Percentiles rank a stretch among this genome's conserved stretches.
These are phyloP conservation scores for Epichloe glyceriae DNA, from an alignment of 2,329 filamentous ascomycete species.

Conservation along the genomic window DNA sequence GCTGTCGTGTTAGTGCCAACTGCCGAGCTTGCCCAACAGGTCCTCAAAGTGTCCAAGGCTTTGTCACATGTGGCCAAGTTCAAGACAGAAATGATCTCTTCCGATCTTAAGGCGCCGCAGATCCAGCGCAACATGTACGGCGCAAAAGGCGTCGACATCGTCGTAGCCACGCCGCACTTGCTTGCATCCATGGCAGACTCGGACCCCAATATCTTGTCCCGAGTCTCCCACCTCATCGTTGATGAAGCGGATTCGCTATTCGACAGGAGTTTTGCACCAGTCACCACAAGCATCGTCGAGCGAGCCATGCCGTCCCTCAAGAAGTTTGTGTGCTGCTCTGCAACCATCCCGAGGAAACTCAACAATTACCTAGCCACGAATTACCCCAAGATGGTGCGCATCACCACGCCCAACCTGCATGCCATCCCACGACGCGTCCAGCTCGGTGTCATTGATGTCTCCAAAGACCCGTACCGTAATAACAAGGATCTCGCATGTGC, in stretches of 20 bases:
- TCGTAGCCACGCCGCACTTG: constrained; percentile 81
- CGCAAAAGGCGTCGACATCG: constrained; percentile 66
- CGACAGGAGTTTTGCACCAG: constrained; percentile 80
- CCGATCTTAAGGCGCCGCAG: constrained; percentile 59
- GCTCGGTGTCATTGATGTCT: constrained; percentile 81
- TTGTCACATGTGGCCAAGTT: constrained; percentile 81
- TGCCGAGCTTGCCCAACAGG: constrained; percentile 80
- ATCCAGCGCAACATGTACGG: constrained; percentile 80
- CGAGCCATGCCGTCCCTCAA: constrained; percentile 67
- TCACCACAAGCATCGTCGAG: constrained; percentile 73
- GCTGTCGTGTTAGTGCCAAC: constrained; percentile 84
- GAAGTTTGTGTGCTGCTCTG: constrained; percentile 85
- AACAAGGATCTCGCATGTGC: constrained; percentile 91
- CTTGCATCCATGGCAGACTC: constrained; percentile 76
- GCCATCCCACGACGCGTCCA: constrained; percentile 91
- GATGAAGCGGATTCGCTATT: constrained; percentile 96
- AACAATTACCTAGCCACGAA: constrained; percentile 72
- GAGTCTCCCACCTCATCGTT: constrained; percentile 75
- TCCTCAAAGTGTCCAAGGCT: constrained; percentile 66
- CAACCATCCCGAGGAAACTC: constrained; percentile 82
- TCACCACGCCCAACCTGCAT: constrained; percentile 92
- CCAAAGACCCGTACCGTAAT: constrained; percentile 83
- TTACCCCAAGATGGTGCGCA: constrained; percentile 71
- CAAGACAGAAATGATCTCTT: constrained; percentile 70
- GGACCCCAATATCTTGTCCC: constrained; percentile 85